Evolutionary conservation across 805 yeast species (phyloP).

Genomic region (Cyberlindnera misumaiensis): DNA sequence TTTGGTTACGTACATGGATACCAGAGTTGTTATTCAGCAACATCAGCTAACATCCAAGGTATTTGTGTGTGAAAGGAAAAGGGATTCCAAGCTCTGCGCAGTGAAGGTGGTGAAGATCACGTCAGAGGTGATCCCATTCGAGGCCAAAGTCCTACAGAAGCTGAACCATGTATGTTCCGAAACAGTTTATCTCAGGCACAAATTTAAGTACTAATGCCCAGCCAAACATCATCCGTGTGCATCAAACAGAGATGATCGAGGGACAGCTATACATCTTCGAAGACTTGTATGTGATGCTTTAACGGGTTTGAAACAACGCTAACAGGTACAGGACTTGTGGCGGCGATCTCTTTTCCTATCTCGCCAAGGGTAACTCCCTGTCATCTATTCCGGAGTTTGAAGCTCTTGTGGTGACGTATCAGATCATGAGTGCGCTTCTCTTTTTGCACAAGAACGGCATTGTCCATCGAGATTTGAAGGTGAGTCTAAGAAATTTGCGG

Average conservation of each 20-base stretch:
- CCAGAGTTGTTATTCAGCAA: neutral
- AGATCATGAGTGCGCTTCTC: constrained; percentile 46
- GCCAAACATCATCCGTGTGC: constrained; percentile 44
- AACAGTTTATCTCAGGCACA: too few relatives aligned
- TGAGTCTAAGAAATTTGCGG: constrained; percentile 37
- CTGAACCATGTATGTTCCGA: constrained; percentile 33
- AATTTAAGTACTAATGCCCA: constrained; percentile 10
- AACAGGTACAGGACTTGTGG: constrained; percentile 34
- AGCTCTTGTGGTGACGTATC: constrained; percentile 45
- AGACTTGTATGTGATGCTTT: constrained; percentile 26
- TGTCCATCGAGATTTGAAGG: constrained; percentile 86
- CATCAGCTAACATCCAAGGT: constrained; percentile 16
- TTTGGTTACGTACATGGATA: constrained; percentile 42
- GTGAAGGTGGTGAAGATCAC: constrained; percentile 38
- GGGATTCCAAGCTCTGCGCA: constrained; percentile 33
- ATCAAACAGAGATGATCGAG: constrained; percentile 26
- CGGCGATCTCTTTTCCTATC: constrained; percentile 52
- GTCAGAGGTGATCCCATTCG: constrained; percentile 28
- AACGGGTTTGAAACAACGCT: neutral
- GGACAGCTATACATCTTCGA: constrained; percentile 38
- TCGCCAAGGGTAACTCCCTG: constrained; percentile 35
- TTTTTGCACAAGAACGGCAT: constrained; percentile 63
- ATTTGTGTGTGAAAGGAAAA: constrained; percentile 26
- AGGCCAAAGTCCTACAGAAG: constrained; percentile 34
- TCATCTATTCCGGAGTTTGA: constrained; percentile 47